These are phyloP conservation scores for Boletus huronensis DNA, from an alignment of 768 basidiomycete species.

Conservation along the genomic window DNA sequence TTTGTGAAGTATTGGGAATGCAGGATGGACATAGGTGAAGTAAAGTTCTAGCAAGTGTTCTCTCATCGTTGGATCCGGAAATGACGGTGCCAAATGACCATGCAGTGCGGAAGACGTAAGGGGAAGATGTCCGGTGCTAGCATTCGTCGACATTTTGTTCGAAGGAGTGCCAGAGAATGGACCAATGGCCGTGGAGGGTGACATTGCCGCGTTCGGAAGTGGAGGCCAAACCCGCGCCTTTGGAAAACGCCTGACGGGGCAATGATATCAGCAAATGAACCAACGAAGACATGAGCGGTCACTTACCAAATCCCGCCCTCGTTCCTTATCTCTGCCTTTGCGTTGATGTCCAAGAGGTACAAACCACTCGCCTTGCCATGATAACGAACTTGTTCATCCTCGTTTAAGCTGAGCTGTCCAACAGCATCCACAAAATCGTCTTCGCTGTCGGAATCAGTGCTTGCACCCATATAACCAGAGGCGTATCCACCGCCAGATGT, in stretches of 20 bases:
- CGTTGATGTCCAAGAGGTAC: slow-evolving; percentile 63
- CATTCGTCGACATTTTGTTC: slow-evolving; percentile 7
- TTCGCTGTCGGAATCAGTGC: slow-evolving; percentile 37
- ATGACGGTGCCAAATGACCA: slow-evolving; percentile 37
- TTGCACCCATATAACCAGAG: slow-evolving; percentile 27
- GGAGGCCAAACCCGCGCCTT: slow-evolving; percentile 89
- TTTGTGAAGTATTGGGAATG: slow-evolving; percentile 76
- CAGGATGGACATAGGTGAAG: slow-evolving; percentile 77
- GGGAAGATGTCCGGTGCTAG: slow-evolving; percentile 8
- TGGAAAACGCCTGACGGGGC: slow-evolving; percentile 64
- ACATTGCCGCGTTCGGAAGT: slow-evolving; percentile 28
- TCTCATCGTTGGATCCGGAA: slow-evolving; percentile 62
- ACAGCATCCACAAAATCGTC: slow-evolving; percentile 63
- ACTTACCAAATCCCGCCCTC: slow-evolving; percentile 73
- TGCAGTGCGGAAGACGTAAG: slow-evolving; percentile 26
- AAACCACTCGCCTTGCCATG: slow-evolving; percentile 85
- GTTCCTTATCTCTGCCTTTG: slow-evolving; percentile 60
- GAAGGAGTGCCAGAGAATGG: neutral
- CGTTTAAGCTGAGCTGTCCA: slow-evolving; percentile 84
- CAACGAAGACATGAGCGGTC: neutral
- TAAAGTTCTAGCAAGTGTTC: slow-evolving; percentile 72
- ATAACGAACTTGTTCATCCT: slow-evolving; percentile 81
- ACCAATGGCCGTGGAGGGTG: slow-evolving; percentile 7
- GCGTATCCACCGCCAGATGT: slow-evolving; percentile 19
- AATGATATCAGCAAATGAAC: slow-evolving; percentile 16